These are phyloP conservation scores for Solanum peruvianum DNA, from an alignment of 257 asterid species.

Conservation along the genomic window DNA sequence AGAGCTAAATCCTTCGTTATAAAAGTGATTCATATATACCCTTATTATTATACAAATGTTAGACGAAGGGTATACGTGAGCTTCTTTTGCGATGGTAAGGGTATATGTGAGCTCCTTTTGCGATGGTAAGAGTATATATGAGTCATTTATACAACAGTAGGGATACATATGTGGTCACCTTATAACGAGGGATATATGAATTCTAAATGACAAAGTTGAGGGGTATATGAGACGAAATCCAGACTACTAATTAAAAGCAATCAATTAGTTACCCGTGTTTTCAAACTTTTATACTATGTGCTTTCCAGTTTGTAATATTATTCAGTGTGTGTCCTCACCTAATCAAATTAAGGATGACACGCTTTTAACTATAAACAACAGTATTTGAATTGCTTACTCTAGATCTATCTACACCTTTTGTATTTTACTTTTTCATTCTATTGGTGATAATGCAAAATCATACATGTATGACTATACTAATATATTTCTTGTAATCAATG, in stretches of 20 bases:
- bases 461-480: background rate
- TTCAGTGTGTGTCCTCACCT: background rate
- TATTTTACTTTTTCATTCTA: background rate
- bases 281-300: background rate
- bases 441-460: accelerated
- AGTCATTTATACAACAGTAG: too few species aligned
- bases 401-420: background rate
- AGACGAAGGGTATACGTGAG: too few species aligned
- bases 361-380: background rate
- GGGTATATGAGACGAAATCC: too few species aligned
- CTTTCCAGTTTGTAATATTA: background rate
- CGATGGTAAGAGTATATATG: too few species aligned
- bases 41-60: too few species aligned
- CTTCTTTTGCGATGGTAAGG: too few species aligned
- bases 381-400: background rate
- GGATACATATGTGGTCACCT: too few species aligned
- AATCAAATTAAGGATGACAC: background rate
- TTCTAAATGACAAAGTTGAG: too few species aligned
- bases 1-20: too few species aligned
- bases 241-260: background rate
- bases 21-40: too few species aligned
- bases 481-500: background rate
- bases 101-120: too few species aligned
- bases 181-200: too few species aligned
- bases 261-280: background rate